These are phyloP conservation scores for Penicillium roqueforti DNA, from an alignment of 495 filamentous ascomycete species.

Conservation along the genomic window DNA sequence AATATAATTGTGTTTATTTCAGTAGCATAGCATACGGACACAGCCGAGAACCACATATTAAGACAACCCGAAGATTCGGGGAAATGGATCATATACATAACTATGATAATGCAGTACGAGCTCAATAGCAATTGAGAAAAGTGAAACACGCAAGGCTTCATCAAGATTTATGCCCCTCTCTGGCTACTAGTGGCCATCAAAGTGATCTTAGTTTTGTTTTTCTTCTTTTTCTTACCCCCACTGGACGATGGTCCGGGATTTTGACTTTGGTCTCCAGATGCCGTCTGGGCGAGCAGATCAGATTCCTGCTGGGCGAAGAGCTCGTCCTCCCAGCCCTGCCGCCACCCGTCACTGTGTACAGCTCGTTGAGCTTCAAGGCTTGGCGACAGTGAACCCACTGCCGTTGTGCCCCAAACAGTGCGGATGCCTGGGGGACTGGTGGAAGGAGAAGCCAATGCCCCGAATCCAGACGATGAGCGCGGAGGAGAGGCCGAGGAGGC, in stretches of 20 bases:
- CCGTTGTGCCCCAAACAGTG: slow-evolving; percentile 85
- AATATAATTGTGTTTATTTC: too few relatives aligned
- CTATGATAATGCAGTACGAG: background rate
- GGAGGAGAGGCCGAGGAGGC: slow-evolving; percentile 57
- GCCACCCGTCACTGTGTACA: slow-evolving; percentile 69
- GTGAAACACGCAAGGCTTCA: background rate
- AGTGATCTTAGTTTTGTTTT: slow-evolving; percentile 85
- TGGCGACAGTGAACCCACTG: slow-evolving; percentile 51
- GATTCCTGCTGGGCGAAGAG: slow-evolving; percentile 49
- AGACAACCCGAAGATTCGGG: background rate
- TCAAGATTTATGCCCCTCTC: slow-evolving; percentile 52
- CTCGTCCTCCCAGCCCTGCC: slow-evolving; percentile 70
- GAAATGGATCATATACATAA: background rate
- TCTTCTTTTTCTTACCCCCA: slow-evolving; percentile 70
- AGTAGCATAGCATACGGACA: background rate
- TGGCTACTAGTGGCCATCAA: slow-evolving; percentile 83
- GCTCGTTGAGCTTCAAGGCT: slow-evolving; percentile 32
- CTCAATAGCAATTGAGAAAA: background rate
- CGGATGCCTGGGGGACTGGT: slow-evolving; percentile 69
- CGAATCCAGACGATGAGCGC: slow-evolving; percentile 52
- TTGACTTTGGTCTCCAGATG: slow-evolving; percentile 24
- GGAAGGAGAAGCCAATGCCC: slow-evolving; percentile 65
- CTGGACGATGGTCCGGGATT: slow-evolving; percentile 17
- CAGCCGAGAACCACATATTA: background rate
- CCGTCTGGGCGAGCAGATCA: slow-evolving; percentile 36